Base-by-base conservation (phyloP, 495 filamentous ascomycete genomes). In the Hyaloscypha finlandica region DNA sequence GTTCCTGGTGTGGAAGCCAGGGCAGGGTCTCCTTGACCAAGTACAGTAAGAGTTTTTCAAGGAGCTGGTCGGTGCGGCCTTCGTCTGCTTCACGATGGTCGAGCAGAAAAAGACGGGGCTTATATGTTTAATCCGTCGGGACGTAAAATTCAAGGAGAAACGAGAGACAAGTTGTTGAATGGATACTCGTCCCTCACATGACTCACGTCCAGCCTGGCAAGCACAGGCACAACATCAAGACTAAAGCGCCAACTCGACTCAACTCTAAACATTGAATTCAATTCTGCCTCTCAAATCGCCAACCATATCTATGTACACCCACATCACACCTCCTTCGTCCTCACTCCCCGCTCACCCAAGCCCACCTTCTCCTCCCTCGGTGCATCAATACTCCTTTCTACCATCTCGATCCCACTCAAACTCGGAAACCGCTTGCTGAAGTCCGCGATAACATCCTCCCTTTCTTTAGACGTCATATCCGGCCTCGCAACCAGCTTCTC, bases 401-500 rank as follows among this genome's bases (percentile, higher is more conserved):
- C 90, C 88, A 96, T 91, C 80, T 96, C 93, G 57, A 96, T 81
- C 1, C 90, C 87, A 29, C 85, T 87, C 30, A 97, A 80, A 71
- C 87, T 92, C 1, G 93, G 93, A 75, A 91, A 97, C 54, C 91
- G 81, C 76, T 90, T 90, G 70, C 87, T 89, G 73, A 97, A 97
- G 74, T 90, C 82, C 60, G 73, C 70, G 19, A 86, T 70, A 73
- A 85, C 85, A 62, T 86, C 83, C 61, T 85, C 83, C 70, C 78
- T 85, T 32, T 74, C 71, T 22, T 67, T 39, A 2, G 65, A 19
- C 6, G 56, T 68, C 72, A 72, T 70, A 52, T 70, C 69, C 20
- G 65, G 60, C 32, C 58, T 59, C 5, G 63, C 59, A 22, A 32
- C 32, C 32, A 8, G 56, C 8, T 16, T 52, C 59, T 25, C 14